Base-by-base conservation (phyloP, 1,139 yeast species). In the Wickerhamomyces sp. region DNA sequence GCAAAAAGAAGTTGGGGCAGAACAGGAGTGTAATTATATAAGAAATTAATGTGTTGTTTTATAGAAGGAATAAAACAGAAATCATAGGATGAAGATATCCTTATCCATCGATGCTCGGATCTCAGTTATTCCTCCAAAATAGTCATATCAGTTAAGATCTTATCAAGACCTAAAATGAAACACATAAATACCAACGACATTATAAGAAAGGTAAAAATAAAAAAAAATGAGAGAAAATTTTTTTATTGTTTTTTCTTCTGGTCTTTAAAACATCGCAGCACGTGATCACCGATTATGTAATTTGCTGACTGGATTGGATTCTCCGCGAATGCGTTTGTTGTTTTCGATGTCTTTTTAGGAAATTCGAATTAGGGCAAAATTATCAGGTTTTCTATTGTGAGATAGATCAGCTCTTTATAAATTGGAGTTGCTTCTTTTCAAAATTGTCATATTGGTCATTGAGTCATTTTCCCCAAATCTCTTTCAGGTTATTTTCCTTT, bases 1-100 rank as follows among this genome's bases (percentile, higher is more conserved):
- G 58, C 40, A 48, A 42, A 45, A 37, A 51, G 53, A 54, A 50
- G 42, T 43, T 45, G 56, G 51, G 58, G 52, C 58, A 54, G 58
- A 54, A 52, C 35, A 51, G 57, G 56, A 53, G 57, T 39, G 49
- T 26, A 32, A n/a, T 9, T 34, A 34, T 9, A 7, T 4, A 34
- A 18, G 26, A 36, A 11, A 10, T 6, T 10, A 29, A 4, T 30
- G 26, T 10, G 38, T 10, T 14, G n/a, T 27, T 7, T 9, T 3
- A 23, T 26, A 7, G 15, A 13, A 35, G 27, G 27, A 18, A 18
- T 26, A 18, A 26, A 35, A 11, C 13, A 29, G 10, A 10, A 29
- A 29, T 10, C 11, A 35, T 15, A 9, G 15, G 4, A 33, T 2
- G 11, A n/a, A 26, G 18, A 34, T 34, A 34, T 18, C 36, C 36